Conservation (phyloP, 2,329 filamentous ascomycete species). For the Clonostachys rosea region DNA sequence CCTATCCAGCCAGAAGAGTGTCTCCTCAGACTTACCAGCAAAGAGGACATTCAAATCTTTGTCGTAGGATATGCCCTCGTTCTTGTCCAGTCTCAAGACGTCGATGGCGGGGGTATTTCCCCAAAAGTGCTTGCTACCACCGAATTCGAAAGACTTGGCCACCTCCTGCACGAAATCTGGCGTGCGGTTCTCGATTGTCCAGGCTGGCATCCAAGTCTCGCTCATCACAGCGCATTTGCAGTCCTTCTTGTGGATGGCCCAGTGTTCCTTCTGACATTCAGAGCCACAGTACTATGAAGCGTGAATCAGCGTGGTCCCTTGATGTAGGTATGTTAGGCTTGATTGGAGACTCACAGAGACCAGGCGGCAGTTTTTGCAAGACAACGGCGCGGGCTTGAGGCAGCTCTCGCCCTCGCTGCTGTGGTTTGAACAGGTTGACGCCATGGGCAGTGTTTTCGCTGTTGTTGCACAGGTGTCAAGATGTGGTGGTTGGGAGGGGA, state of each 20-base stretch:
- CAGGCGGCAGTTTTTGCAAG: background rate
- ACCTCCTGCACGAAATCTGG: background rate
- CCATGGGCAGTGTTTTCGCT: too few species aligned
- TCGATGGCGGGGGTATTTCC: background rate
- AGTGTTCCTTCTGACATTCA: background rate
- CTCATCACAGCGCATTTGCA: background rate
- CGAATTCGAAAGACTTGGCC: background rate
- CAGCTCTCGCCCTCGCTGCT: too few species aligned
- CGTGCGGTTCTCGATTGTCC: background rate
- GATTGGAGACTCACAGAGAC: background rate
- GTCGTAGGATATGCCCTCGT: slow-evolving; percentile 2
- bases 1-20: background rate
- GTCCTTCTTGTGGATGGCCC: background rate
- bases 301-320: background rate
- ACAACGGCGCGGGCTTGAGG: too few species aligned
- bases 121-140: background rate
- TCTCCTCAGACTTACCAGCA: slow-evolving; percentile 1
- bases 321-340: background rate
- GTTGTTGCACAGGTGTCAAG: too few species aligned
- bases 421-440: too few species aligned
- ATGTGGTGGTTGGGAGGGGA: too few species aligned
- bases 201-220: background rate
- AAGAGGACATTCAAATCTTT: slow-evolving; percentile 2
- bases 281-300: background rate
- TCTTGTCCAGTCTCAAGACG: slow-evolving; percentile 1